Evolutionary conservation across 345 rosid genomes (phyloP).

Genomic region (Aurinia saxatilis): DNA sequence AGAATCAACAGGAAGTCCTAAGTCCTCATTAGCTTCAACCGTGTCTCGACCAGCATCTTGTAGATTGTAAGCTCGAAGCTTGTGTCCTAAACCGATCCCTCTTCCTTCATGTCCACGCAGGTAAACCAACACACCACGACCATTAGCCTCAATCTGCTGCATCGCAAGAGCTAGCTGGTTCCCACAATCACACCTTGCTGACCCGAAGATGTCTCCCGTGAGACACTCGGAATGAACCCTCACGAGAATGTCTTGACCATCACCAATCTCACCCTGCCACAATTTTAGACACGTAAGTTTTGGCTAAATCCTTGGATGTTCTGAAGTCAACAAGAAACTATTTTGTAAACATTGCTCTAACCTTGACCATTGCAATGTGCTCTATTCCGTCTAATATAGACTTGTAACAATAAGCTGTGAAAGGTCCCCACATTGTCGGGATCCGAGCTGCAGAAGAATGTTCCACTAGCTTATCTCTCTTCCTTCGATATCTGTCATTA

Average conservation of each 20-base stretch:
- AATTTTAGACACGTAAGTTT: neutral
- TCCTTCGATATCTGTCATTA: constrained; percentile 68
- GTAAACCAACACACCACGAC: constrained; percentile 71
- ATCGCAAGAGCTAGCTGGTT: constrained; percentile 71
- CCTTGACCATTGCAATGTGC: constrained; percentile 99
- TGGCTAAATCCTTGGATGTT: neutral
- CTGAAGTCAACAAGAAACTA: neutral
- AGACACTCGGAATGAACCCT: constrained; percentile 79
- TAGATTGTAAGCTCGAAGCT: constrained; percentile 80
- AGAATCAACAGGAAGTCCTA: constrained; percentile 89
- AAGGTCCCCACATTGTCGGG: constrained; percentile 96
- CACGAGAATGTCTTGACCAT: constrained; percentile 73
- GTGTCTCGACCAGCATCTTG: constrained; percentile 87
- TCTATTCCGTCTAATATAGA: constrained; percentile 87
- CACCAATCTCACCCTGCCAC: constrained; percentile 65
- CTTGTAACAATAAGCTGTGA: constrained; percentile 66
- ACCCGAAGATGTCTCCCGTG: constrained; percentile 80
- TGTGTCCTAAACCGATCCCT: constrained; percentile 87
- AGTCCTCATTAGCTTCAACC: constrained; percentile 84
- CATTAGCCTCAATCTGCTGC: constrained; percentile 72
- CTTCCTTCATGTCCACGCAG: constrained; percentile 91
- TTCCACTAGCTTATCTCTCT: constrained; percentile 73
- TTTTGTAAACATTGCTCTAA: constrained; percentile 30
- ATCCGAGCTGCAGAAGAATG: constrained; percentile 66
- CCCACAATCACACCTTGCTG: constrained; percentile 69